phyloP scores from a whole-genome alignment of 257 asterid genomes.

The Asclepias syriaca region DNA sequence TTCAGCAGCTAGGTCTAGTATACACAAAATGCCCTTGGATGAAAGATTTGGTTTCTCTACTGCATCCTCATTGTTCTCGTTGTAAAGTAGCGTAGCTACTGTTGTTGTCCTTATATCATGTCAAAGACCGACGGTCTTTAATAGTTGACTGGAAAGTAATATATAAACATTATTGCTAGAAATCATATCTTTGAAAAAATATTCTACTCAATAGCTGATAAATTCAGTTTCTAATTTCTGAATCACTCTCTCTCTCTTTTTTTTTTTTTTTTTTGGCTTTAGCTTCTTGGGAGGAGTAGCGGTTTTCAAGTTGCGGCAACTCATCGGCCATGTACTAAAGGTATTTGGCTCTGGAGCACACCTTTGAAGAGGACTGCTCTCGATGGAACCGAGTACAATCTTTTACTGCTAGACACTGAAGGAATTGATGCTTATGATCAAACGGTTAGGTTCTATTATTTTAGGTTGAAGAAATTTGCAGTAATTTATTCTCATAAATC shows the following conservation, averaged over 20 bases:
- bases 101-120: background rate
- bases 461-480: background rate
- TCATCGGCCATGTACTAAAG: slow-evolving; percentile 97
- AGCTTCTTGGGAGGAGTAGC: slow-evolving; percentile 99
- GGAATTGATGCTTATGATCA: slow-evolving; percentile 99
- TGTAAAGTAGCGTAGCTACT: background rate
- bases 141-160: too few species aligned
- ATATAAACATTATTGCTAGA: background rate
- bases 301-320: slow-evolving; percentile 98
- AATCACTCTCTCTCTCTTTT: slow-evolving; percentile 13
- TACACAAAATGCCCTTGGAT: background rate
- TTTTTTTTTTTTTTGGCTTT: slow-evolving; percentile 1
- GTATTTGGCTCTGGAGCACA: slow-evolving; percentile 99
- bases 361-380: slow-evolving; percentile 84
- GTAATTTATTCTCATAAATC: background rate
- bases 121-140: background rate
- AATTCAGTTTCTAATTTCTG: background rate
- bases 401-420: slow-evolving; percentile 85
- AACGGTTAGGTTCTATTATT: slow-evolving; percentile 58
- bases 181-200: background rate
- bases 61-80: background rate
- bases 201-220: background rate
- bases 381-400: slow-evolving; percentile 95
- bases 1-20: background rate
- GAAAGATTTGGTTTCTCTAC: background rate